phyloP scores from a whole-genome alignment of 352 stramenopile genomes.

The Phytophthora vignae region DNA sequence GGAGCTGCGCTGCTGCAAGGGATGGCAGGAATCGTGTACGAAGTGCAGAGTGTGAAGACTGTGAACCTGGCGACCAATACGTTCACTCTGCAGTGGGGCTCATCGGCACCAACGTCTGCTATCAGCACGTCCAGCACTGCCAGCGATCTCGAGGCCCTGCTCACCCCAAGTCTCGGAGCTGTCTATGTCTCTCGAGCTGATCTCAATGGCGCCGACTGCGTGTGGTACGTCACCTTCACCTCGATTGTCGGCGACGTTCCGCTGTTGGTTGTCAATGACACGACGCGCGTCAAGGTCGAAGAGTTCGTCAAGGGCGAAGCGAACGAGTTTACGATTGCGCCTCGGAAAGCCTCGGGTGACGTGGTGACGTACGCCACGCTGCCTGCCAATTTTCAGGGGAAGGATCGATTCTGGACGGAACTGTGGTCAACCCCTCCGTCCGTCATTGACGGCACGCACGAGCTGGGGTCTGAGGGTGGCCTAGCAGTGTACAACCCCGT shows the following conservation, averaged over 20 bases:
- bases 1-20: conserved; percentile 88
- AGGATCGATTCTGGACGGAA: conserved; percentile 97
- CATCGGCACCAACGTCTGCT: conserved; percentile 39
- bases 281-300: conserved; percentile 59
- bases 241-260: conserved; percentile 83
- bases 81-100: conserved; percentile 65
- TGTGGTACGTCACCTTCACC: conserved; percentile 91
- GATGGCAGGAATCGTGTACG: conserved; percentile 95
- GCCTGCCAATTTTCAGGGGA: conserved; percentile 84
- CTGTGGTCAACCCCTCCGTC: conserved; percentile 87
- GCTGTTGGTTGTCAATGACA: conserved; percentile 61
- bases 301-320: conserved; percentile 94
- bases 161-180: conserved; percentile 52
- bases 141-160: conserved; percentile 48
- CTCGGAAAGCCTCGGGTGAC: conserved; percentile 92
- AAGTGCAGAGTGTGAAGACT: conserved; percentile 93
- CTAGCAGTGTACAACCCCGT: conserved; percentile 92
- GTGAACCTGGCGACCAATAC: conserved; percentile 34
- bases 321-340: conserved; percentile 96
- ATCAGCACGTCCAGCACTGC: conserved; percentile 58
- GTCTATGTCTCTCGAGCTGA: conserved; percentile 71
- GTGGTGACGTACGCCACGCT: conserved; percentile 90
- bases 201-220: conserved; percentile 57
- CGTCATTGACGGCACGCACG: conserved; percentile 89
- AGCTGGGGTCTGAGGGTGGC: conserved; percentile 92